A percentile compares a stretch with the other conserved stretches of the same genome.
phyloP scores from a whole-genome alignment of 352 stramenopile genomes.

The Plasmopara halstedii region DNA sequence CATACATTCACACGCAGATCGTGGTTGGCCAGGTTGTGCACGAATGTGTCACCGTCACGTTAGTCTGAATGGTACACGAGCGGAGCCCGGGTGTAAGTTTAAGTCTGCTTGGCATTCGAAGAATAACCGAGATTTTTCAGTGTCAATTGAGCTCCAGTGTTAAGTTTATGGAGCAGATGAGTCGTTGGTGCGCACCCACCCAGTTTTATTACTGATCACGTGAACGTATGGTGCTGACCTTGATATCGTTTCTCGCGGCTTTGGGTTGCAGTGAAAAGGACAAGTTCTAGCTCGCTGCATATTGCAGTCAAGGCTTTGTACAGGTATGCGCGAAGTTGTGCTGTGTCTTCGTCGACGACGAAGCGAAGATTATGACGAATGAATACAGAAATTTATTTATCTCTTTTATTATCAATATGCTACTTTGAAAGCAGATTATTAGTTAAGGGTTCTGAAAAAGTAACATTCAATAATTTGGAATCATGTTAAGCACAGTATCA shows the following conservation, averaged over 20 bases:
- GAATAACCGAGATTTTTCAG: constrained; percentile 12
- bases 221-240: neutral
- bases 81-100: neutral
- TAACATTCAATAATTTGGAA: neutral
- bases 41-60: neutral
- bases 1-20: constrained; percentile 35
- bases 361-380: neutral
- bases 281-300: neutral
- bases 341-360: neutral
- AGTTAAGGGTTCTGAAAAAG: too few species aligned
- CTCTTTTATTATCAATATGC: too few species aligned
- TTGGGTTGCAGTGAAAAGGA: neutral
- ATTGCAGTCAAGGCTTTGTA: neutral
- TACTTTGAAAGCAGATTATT: too few species aligned
- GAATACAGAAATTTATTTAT: too few species aligned
- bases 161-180: neutral
- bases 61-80: neutral
- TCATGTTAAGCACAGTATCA: too few species aligned
- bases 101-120: constrained; percentile 10
- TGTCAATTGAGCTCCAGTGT: neutral
- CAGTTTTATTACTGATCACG: neutral
- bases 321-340: neutral
- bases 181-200: neutral
- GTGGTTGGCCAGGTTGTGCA: constrained; percentile 1
- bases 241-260: neutral